Conservation (phyloP, 805 yeast genomes). For the Saturnispora sanitii region DNA sequence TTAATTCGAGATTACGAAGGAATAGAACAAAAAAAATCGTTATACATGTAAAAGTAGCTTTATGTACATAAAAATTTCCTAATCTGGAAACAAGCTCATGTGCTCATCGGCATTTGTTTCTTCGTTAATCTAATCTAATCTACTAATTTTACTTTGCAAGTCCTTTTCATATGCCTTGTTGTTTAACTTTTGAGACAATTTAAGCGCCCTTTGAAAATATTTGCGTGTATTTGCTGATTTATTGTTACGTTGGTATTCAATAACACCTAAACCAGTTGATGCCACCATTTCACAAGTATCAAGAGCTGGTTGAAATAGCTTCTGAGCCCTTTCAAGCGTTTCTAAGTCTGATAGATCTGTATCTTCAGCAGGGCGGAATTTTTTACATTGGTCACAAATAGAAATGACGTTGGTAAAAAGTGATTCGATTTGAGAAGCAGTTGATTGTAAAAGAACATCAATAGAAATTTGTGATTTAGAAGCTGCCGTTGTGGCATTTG, state of each 20-base stretch:
- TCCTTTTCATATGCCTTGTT: constrained; percentile 13
- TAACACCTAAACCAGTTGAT: constrained; percentile 14
- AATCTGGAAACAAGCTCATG: neutral
- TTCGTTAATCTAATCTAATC: constrained; percentile 10
- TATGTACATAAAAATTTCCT: neutral
- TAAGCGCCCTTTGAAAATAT: constrained; percentile 14
- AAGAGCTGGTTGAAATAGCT: constrained; percentile 14
- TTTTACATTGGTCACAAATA: constrained; percentile 13
- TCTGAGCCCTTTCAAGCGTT: neutral
- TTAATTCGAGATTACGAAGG: no score
- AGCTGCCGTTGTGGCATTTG: no score
- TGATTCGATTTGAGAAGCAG: constrained; percentile 13
- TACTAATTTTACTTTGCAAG: neutral
- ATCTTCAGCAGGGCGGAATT: constrained; percentile 2
- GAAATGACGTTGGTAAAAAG: constrained; percentile 12
- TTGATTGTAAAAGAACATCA: constrained; percentile 13
- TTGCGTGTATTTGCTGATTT: constrained; percentile 8
- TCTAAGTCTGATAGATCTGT: constrained; percentile 4
- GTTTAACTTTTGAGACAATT: constrained; percentile 11
- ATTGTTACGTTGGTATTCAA: constrained; percentile 11
- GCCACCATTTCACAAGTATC: constrained; percentile 20
- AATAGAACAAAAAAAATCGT: no score
- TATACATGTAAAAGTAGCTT: neutral
- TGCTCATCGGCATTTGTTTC: neutral
- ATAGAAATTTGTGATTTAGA: no score